phyloP scores from a whole-genome alignment of 352 stramenopile species.

The Pythium periplocum region DNA sequence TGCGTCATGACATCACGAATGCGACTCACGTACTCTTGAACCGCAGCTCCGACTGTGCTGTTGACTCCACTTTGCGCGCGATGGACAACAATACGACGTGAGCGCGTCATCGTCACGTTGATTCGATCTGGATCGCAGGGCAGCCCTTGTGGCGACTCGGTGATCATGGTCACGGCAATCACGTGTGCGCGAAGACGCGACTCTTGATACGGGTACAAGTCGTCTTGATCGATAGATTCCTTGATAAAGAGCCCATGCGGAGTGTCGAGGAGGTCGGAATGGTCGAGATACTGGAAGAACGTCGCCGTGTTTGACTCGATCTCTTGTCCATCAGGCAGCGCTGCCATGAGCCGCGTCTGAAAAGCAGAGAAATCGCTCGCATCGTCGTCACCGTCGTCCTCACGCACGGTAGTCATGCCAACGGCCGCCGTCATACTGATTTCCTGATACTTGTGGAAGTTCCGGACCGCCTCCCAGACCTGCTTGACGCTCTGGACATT shows the following conservation, averaged over 20 bases:
- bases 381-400: not conserved
- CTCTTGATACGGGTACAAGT: slow-evolving; percentile 6
- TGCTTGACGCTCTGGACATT: not conserved
- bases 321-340: not conserved
- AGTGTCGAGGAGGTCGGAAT: slow-evolving; percentile 2
- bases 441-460: not conserved
- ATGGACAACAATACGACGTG: too few species aligned
- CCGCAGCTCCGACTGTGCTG: too few species aligned
- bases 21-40: too few species aligned
- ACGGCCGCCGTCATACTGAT: not conserved
- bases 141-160: too few species aligned
- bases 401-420: not conserved
- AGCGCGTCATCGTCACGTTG: too few species aligned
- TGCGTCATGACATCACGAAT: too few species aligned
- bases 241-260: slow-evolving; percentile 2
- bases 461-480: not conserved
- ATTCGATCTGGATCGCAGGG: too few species aligned
- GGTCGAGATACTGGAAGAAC: slow-evolving; percentile 7
- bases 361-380: not conserved
- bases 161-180: too few species aligned
- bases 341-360: not conserved
- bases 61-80: too few species aligned
- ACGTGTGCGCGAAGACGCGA: too few species aligned
- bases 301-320: slow-evolving; percentile 7
- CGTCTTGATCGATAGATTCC: slow-evolving; percentile 8